These are phyloP conservation scores for Sporothrix brasiliensis DNA, from an alignment of 2,329 filamentous ascomycete species.

Conservation along the genomic window DNA sequence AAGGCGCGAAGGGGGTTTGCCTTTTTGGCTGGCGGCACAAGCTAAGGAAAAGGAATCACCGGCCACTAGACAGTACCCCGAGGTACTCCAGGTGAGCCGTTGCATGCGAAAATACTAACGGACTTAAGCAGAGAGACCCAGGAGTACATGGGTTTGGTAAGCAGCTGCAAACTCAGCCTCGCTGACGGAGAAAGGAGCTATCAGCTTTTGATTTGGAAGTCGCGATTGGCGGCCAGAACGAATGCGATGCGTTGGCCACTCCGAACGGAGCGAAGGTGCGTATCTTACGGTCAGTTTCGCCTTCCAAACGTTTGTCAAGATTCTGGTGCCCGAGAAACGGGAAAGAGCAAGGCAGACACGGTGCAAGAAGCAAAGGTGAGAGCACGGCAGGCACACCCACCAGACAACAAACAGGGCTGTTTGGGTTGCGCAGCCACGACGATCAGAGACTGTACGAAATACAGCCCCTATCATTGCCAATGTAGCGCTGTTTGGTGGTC, in stretches of 20 bases:
- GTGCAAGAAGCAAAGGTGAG: background rate
- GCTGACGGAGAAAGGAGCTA: slow-evolving; percentile 4
- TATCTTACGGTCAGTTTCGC: background rate
- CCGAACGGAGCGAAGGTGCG: background rate
- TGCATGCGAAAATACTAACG: background rate
- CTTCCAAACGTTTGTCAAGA: background rate
- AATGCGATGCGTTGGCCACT: slow-evolving; percentile 6
- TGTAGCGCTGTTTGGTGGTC: background rate
- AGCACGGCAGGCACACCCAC: slow-evolving; percentile 12
- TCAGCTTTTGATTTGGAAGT: background rate
- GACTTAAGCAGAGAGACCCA: slow-evolving; percentile 10
- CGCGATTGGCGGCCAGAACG: slow-evolving; percentile 7
- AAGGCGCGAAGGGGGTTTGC: slow-evolving; percentile 17
- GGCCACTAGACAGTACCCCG: slow-evolving; percentile 12
- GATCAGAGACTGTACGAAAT: background rate
- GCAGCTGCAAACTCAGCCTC: slow-evolving; percentile 27
- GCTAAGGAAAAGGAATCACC: slow-evolving; percentile 17
- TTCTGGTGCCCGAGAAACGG: background rate
- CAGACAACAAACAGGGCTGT: slow-evolving; percentile 6
- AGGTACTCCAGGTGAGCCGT: slow-evolving; percentile 14
- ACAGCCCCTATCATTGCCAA: background rate
- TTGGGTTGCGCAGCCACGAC: background rate
- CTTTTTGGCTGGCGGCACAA: slow-evolving; percentile 2
- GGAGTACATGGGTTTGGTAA: slow-evolving; percentile 24
- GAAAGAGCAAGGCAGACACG: slow-evolving; percentile 13